Evolutionary conservation across 139 green algal genomes (phyloP).

Genomic region (Yamagishiella unicocca): DNA sequence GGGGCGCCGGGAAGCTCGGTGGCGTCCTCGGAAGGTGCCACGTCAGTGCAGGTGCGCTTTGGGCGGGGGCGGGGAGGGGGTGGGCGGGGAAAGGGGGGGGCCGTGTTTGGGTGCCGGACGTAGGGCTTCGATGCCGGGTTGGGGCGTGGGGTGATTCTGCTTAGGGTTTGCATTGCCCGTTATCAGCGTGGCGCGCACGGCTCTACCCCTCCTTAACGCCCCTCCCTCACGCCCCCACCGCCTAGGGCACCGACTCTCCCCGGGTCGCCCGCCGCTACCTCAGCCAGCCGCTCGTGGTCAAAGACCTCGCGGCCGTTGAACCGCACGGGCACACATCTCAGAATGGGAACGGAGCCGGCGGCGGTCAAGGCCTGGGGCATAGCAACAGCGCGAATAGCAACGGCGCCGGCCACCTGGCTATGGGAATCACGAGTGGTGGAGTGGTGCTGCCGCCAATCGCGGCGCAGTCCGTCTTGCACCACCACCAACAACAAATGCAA

Average conservation of each 20-base stretch:
- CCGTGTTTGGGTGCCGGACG: no score
- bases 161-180: no score
- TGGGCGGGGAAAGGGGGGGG: no score
- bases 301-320: background rate
- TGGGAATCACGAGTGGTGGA: background rate
- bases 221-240: no score
- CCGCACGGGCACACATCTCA: background rate
- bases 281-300: slow-evolving; percentile 3
- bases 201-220: no score
- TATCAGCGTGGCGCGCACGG: no score
- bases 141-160: no score
- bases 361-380: background rate
- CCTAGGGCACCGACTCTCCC: background rate
- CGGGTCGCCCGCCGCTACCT: background rate
- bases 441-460: slow-evolving; percentile 19
- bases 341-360: background rate
- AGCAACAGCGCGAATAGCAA: background rate
- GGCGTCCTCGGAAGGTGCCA: background rate
- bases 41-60: background rate
- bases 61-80: no score
- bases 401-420: no score
- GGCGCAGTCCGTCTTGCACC: slow-evolving; percentile 7
- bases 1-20: background rate
- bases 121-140: no score
- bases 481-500: background rate